Evolutionary conservation across 2,329 filamentous ascomycete species (phyloP), one percentile per base, ranked within the genome.

Genomic region (Verticillium alfalfae): DNA sequence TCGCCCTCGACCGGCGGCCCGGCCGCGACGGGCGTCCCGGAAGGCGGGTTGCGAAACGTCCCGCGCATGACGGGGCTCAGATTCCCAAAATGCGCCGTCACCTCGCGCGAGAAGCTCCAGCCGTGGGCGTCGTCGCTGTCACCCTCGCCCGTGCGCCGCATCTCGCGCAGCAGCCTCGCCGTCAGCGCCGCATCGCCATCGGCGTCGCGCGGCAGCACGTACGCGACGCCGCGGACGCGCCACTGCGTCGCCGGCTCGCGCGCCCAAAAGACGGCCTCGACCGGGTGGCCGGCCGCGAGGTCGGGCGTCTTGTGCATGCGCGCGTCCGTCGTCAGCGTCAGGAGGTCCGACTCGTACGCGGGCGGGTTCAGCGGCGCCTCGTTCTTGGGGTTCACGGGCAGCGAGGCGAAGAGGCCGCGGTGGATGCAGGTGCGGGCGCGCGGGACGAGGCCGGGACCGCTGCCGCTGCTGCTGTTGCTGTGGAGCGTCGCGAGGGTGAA

Each of bases 1-100:
- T 78, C 67, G 36, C 74, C 75, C 2, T 78, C 67, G 0, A 76
- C 76, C 12, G 74, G 71, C 13, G 78, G 67, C 6, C 62, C 72
- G 80, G 70, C 36, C 66, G 83, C 75, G 68, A 89, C 71, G 57
- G 87, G 81, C 64, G 80, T 79, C 0, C 91, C 91, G 0, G 90
- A 89, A 6, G 84, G 79, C 71, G 95, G 84, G 71, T 90, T 87
- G 75, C 86, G 88, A 73, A 93, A 93, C 9, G 85, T 83, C 10
- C 89, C 90, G 72, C 93, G 84, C 87, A 97, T 92, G 1, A 81
- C 78, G 7, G 94, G 94, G 67, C 85, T 89, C 68, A 95, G 76
- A 73, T 97, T 97, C 22, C 92, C 94, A 83, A 97, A 98, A 73
- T 95, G 91, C 57, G 86, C 91, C 58, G 91, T 93, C 41, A 97